Conservation (phyloP, 331 rosid species). For the Rosa hybrid region DNA sequence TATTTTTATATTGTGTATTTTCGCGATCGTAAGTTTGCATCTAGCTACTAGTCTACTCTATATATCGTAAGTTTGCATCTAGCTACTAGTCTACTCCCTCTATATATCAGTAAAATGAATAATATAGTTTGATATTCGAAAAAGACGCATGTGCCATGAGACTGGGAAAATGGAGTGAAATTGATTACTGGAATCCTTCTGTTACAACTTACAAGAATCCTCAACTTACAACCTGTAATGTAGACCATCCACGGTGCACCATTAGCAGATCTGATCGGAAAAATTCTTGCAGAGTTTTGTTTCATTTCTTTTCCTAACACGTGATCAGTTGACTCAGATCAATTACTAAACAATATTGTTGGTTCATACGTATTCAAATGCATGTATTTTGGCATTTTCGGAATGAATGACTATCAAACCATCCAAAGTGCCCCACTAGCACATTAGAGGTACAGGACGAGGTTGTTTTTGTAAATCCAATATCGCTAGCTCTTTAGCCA, state of each 20-base stretch:
- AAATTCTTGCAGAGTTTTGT: not conserved
- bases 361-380: too few relatives aligned
- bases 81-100: too few relatives aligned
- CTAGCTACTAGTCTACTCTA: too few relatives aligned
- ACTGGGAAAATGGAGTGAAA: not conserved
- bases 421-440: not conserved
- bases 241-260: not conserved
- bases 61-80: too few relatives aligned
- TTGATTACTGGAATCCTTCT: not conserved
- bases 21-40: too few relatives aligned
- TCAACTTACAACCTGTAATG: not conserved
- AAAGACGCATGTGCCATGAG: not conserved
- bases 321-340: not conserved
- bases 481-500: not conserved
- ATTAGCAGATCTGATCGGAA: not conserved
- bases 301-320: not conserved
- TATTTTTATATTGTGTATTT: too few relatives aligned
- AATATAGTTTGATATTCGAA: too few relatives aligned
- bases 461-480: not conserved
- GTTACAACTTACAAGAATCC: too few relatives aligned
- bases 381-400: too few relatives aligned
- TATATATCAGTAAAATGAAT: too few relatives aligned
- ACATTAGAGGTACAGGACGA: not conserved
- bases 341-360: not conserved
- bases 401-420: too few relatives aligned